Conservation (phyloP, 106 monocot genomes). For the Amphibolis antarctica region DNA sequence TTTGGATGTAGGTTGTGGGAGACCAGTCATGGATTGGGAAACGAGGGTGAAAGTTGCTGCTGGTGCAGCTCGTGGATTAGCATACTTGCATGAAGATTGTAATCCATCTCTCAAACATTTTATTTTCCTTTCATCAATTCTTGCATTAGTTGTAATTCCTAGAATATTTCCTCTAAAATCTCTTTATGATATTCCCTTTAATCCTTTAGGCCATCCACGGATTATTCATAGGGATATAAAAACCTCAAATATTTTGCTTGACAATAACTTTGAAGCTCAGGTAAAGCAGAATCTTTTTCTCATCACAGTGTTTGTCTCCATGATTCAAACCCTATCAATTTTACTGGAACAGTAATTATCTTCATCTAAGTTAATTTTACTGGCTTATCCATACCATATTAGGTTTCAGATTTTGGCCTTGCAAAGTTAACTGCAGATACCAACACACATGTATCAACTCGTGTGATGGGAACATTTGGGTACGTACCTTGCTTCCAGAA, state of each 20-base stretch:
- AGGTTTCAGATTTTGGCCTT: slow-evolving; percentile 58
- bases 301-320: no score
- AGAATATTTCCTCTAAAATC: neutral
- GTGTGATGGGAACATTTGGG: slow-evolving; percentile 62
- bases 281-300: slow-evolving; percentile 11
- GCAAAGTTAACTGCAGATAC: slow-evolving; percentile 34
- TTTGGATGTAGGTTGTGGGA: slow-evolving; percentile 38
- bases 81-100: slow-evolving; percentile 96
- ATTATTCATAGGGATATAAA: slow-evolving; percentile 95
- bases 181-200: neutral
- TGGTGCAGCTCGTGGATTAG: slow-evolving; percentile 84
- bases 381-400: neutral
- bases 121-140: neutral
- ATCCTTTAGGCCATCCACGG: slow-evolving; percentile 63
- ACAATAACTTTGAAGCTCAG: slow-evolving; percentile 83
- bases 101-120: slow-evolving; percentile 15
- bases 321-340: no score
- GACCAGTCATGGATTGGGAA: slow-evolving; percentile 57
- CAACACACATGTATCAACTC: slow-evolving; percentile 37
- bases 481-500: slow-evolving; percentile 1
- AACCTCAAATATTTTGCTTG: slow-evolving; percentile 89
- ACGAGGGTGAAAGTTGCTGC: slow-evolving; percentile 67
- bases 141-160: no score
- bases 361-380: neutral
- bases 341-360: neutral